Evolutionary conservation across 2,329 filamentous ascomycete genomes (phyloP), one percentile per base, ranked within the genome.

Genomic region (Penicillium sp.): DNA sequence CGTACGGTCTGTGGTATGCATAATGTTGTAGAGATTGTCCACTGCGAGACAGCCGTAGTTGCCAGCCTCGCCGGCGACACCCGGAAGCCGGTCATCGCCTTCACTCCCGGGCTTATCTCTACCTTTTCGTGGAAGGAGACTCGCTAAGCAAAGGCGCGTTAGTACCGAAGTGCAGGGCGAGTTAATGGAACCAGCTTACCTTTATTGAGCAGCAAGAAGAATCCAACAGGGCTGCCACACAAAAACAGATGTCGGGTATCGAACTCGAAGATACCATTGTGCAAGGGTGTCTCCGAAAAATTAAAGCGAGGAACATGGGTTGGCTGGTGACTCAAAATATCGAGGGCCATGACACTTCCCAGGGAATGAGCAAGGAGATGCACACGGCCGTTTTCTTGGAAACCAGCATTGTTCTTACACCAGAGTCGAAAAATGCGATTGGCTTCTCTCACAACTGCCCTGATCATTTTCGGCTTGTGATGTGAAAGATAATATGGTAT

Each of bases 401-500:
- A 98, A 0, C 85, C 88, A 0, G 89, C 87, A 55, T 98, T 97
- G 66, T 97, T 96, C 41, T 81, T 80, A 64, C 91, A 96, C 93
- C 93, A 98, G 1, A 97, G 78, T 15, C 88, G 82, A 66, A 95
- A 97, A n/a, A 98, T 88, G 4, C 92, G 82, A 64, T 98, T 98
- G 6, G 93, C 92, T 72, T 98, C 93, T 50, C 80, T 81, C 35
- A 95, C 85, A 42, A 96, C 84, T 1, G 93, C 91, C 38, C 85
- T 80, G 44, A 95, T 87, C 91, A 98, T 97, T 69, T 90, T 95
- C 3, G 86, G 82, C 63, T 97, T 95, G 71, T 97, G 92, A 51
- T 95, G 88, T 0, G 92, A 97, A 72, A 98, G 85, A 72, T 97
- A 98, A 66, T 95, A 97, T 0, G 93, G 93, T 43, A 98, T 92